phyloP scores from a whole-genome alignment of 192 early-diverging fungal genomes.

The Funneliformis geosporum region DNA sequence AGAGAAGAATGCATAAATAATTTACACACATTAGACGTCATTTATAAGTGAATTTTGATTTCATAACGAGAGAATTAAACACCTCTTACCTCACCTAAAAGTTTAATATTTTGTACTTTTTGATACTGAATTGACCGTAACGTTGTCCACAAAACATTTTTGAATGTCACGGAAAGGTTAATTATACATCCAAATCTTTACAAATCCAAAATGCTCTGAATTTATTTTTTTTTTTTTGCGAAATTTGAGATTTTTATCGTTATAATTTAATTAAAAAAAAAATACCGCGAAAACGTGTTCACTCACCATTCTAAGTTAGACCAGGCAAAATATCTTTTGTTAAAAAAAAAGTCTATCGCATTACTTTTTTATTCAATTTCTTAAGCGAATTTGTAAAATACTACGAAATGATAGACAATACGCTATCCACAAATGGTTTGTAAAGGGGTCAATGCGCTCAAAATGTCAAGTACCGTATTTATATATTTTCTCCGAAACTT shows the following conservation, averaged over 20 bases:
- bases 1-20: too few species aligned
- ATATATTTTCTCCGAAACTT: not conserved
- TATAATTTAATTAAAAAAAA: not conserved
- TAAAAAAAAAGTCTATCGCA: not conserved
- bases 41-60: too few species aligned
- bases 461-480: not conserved
- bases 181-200: not conserved
- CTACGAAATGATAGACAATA: not conserved
- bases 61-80: too few species aligned
- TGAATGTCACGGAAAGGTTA: not conserved
- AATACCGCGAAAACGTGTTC: not conserved
- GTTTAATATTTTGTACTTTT: not conserved
- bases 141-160: constrained; percentile 1
- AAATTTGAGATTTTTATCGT: not conserved
- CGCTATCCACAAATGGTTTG: not conserved
- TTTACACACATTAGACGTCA: too few species aligned
- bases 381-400: not conserved
- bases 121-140: not conserved
- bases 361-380: not conserved
- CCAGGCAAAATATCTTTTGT: too few species aligned
- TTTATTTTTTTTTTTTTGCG: too few species aligned
- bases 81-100: not conserved
- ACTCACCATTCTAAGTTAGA: not conserved
- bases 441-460: not conserved
- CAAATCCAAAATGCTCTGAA: not conserved